Conservation (phyloP, 768 basidiomycete genomes). For the Tricholoma terreum region DNA sequence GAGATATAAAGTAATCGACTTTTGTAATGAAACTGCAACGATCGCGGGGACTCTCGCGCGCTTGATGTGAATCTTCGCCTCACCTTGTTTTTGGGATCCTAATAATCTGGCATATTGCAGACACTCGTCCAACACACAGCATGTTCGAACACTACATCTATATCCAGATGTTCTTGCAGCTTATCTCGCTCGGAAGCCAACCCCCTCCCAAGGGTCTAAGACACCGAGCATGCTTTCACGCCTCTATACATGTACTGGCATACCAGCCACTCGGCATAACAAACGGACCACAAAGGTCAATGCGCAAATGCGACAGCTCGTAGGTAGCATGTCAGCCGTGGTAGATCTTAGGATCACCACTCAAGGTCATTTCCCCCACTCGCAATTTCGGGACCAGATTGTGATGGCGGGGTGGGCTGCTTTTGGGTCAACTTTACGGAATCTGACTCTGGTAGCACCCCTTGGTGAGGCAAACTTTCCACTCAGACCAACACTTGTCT, state of each 20-base stretch:
- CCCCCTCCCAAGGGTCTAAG: not conserved
- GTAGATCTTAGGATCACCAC: not conserved
- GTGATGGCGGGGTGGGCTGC: conserved; percentile 19
- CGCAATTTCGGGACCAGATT: conserved; percentile 1
- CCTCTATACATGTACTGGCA: not conserved
- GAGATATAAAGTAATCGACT: conserved; percentile 16
- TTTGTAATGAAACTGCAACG: conserved; percentile 7
- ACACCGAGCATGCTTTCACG: not conserved
- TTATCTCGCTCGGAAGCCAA: not conserved
- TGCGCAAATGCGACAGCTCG: not conserved
- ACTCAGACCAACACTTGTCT: not conserved
- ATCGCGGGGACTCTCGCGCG: not conserved
- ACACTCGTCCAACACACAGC: not conserved
- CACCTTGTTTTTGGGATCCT: not conserved
- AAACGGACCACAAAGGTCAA: not conserved
- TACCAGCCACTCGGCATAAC: not conserved
- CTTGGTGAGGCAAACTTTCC: not conserved
- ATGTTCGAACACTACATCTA: not conserved
- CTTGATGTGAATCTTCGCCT: not conserved
- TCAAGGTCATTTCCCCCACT: not conserved
- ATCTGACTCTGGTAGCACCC: conserved; percentile 13
- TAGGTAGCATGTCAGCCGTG: not conserved
- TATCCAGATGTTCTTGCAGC: not conserved
- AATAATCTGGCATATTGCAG: too few species aligned
- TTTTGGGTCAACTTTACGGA: conserved; percentile 16